Evolutionary conservation across 768 basidiomycete species (phyloP).

Genomic region (Rhodotorula babjevae): DNA sequence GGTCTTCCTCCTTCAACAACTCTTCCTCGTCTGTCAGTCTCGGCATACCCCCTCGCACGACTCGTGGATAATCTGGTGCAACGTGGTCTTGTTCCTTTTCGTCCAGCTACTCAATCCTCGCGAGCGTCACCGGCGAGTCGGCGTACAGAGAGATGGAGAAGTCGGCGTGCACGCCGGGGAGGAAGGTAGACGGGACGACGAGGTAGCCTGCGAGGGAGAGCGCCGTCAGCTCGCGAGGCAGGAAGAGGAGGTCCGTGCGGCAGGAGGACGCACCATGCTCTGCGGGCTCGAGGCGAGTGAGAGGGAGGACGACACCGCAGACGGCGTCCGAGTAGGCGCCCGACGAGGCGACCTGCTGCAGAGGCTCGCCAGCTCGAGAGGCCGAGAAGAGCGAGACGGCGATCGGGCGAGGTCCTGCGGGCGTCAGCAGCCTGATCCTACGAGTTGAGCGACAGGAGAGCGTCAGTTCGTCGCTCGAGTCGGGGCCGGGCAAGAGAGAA

Average conservation of each 20-base stretch:
- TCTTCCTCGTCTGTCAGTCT: too few species aligned
- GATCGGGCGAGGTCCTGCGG: constrained; percentile 50
- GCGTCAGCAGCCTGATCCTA: constrained; percentile 68
- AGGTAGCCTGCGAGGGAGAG: constrained; percentile 60
- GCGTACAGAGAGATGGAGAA: constrained; percentile 53
- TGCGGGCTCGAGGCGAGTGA: constrained; percentile 1
- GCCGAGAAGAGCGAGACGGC: constrained; percentile 61
- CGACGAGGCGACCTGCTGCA: constrained; percentile 58
- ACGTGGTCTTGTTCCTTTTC: too few species aligned
- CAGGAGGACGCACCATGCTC: constrained; percentile 35
- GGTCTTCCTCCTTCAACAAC: too few species aligned
- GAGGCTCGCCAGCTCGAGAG: constrained; percentile 49
- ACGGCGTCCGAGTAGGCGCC: constrained; percentile 72
- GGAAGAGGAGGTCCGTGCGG: fast-evolving
- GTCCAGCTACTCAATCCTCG: not conserved
- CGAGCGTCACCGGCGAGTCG: constrained; percentile 10
- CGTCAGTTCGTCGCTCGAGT: not conserved
- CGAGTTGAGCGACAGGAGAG: not conserved
- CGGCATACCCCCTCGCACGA: too few species aligned
- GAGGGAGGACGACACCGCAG: constrained; percentile 60
- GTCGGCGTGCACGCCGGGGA: constrained; percentile 55
- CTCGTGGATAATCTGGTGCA: too few species aligned
- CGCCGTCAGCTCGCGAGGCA: not conserved
- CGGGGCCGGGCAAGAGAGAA: not conserved
- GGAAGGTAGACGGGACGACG: constrained; percentile 68